These are phyloP conservation scores for Cystobasidium slooffiae DNA, from an alignment of 1,284 basidiomycete species.

Conservation along the genomic window DNA sequence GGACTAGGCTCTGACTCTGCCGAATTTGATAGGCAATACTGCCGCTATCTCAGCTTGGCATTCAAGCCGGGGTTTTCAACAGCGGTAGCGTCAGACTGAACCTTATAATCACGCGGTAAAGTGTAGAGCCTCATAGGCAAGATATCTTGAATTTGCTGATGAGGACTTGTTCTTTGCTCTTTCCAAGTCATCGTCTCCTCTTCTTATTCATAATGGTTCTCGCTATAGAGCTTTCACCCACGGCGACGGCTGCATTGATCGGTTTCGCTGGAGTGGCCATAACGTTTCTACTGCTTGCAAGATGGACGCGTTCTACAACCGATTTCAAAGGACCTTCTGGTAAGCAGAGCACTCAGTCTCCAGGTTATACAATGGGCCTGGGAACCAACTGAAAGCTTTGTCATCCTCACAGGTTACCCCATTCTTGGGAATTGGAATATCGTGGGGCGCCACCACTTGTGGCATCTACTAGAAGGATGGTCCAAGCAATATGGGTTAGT, in stretches of 20 bases:
- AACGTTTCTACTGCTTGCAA: background rate
- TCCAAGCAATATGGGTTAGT: background rate
- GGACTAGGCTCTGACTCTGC: no score
- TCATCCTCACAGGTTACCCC: background rate
- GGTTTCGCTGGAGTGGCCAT: background rate
- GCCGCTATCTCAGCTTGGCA: no score
- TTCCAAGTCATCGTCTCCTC: background rate
- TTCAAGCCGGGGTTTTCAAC: no score
- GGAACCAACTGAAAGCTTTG: background rate
- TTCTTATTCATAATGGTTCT: background rate
- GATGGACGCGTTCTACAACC: background rate
- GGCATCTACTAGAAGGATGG: slow-evolving; percentile 7
- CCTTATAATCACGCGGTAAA: no score
- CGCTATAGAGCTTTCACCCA: background rate
- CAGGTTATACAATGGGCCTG: no score
- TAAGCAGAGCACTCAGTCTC: background rate
- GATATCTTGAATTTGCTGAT: no score
- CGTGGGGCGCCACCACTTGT: background rate
- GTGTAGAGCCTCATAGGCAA: no score
- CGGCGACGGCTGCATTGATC: background rate
- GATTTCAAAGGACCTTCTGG: slow-evolving; percentile 8
- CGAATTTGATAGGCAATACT: no score
- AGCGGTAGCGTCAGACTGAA: no score
- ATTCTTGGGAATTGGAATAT: slow-evolving; percentile 13
- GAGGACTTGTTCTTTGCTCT: background rate